These are phyloP conservation scores for Penicillium flavigenum DNA, from an alignment of 495 filamentous ascomycete genomes.

Conservation along the genomic window DNA sequence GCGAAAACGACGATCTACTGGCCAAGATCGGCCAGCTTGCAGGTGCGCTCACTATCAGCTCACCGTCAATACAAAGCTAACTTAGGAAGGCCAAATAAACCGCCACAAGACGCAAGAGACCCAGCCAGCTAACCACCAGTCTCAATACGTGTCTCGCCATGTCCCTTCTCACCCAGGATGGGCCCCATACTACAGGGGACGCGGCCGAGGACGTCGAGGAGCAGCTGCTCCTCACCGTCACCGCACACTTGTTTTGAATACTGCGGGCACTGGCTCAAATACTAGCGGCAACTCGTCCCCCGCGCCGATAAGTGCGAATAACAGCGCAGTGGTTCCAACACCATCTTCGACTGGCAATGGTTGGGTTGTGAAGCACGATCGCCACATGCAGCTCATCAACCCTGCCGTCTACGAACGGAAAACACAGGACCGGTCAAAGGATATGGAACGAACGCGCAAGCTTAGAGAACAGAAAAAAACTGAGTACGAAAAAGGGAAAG, in stretches of 20 bases:
- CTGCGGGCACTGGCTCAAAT: conserved; percentile 31
- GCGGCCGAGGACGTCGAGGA: conserved; percentile 45
- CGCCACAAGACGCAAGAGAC: conserved; percentile 68
- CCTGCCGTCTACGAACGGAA: conserved; percentile 77
- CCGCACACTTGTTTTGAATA: conserved; percentile 73
- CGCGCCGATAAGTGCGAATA: conserved; percentile 39
- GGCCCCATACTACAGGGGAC: conserved; percentile 47
- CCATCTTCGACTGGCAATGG: conserved; percentile 43
- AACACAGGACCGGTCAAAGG: conserved; percentile 64
- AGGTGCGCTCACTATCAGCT: conserved; percentile 45
- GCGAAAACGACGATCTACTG: conserved; percentile 72
- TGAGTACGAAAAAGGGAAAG: conserved; percentile 60
- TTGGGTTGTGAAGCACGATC: conserved; percentile 79
- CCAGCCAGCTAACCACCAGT: conserved; percentile 27
- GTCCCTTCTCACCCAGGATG: conserved; percentile 46
- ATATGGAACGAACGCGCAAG: conserved; percentile 69
- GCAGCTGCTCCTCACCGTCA: conserved; percentile 56
- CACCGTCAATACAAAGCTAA: conserved; percentile 30
- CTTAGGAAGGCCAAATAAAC: conserved; percentile 70
- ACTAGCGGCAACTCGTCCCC: conserved; percentile 31
- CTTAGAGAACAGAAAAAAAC: conserved; percentile 59
- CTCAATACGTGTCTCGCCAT: conserved; percentile 41
- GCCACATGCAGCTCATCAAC: conserved; percentile 89
- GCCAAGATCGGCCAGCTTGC: conserved; percentile 73
- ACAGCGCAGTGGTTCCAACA: conserved; percentile 27